These are phyloP conservation scores for Fusarium penzigii DNA, from an alignment of 2,329 filamentous ascomycete genomes.

Conservation along the genomic window DNA sequence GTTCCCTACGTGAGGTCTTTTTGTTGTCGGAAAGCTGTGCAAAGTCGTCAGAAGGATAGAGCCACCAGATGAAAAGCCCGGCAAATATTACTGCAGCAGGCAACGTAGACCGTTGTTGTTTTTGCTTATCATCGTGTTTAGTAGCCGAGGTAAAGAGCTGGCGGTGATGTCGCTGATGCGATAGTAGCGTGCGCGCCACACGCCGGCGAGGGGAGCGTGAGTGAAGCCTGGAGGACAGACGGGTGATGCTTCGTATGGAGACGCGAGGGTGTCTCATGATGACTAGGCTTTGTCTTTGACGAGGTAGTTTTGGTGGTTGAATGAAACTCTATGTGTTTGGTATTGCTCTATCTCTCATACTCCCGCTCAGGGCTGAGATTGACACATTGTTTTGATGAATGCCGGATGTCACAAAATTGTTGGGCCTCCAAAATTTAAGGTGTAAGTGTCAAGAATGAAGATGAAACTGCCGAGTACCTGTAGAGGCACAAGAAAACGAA, in stretches of 20 bases:
- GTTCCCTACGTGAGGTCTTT: conserved; percentile 4
- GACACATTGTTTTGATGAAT: conserved; percentile 16
- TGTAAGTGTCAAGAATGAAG: neutral
- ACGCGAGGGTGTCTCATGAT: conserved; percentile 25
- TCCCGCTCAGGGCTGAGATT: neutral
- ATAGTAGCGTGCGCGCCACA: conserved; percentile 11
- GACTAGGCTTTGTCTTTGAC: neutral
- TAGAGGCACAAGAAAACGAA: neutral
- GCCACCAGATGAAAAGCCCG: conserved; percentile 44
- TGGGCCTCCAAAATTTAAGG: conserved; percentile 14
- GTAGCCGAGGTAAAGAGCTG: conserved; percentile 19
- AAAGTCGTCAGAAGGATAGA: conserved; percentile 47
- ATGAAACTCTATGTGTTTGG: neutral
- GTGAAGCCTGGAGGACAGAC: conserved; percentile 18
- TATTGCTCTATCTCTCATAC: neutral
- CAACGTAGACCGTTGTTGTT: conserved; percentile 27
- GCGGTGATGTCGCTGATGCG: conserved; percentile 16
- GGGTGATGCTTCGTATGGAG: conserved; percentile 23
- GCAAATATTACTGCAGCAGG: conserved; percentile 37
- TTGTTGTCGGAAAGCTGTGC: conserved; percentile 34
- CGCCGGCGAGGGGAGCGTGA: conserved; percentile 16
- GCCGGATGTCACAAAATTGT: conserved; percentile 2
- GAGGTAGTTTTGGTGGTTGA: neutral
- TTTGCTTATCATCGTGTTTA: conserved; percentile 19
- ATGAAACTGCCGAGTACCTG: neutral